Base-by-base conservation (phyloP, 176 grass and related monocot species). In the Coix lacrymajobi region DNA sequence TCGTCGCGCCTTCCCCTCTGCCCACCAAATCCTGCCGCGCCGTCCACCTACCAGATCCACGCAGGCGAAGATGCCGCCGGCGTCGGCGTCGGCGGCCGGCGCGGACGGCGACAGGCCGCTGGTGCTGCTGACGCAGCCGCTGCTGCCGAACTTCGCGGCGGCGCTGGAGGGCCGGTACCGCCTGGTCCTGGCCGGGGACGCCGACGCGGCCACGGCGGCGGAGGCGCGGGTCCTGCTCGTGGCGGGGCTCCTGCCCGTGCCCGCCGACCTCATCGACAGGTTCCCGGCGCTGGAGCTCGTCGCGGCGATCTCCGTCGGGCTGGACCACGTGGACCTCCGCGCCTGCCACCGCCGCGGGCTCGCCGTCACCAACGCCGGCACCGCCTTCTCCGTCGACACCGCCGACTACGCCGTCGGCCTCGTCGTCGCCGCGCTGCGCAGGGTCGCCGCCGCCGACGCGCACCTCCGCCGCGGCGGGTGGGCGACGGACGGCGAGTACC, bases 401-500 rank as follows among this genome's bases (percentile, higher is more conserved):
- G 90, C 91, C 0, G 91, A 93, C 63, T 91, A 85, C 60, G 88
- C 72, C 7, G 88, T 96, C 25, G 91, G 88, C 5, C 89, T 96
- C 20, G 46, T 89, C 26, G 22, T 96, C 12, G 81, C 84, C 58
- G 83, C 75, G 71, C 58, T 96, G 13, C 88, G 91, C 32, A 37
- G 82, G 62, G 9, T 97, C 16, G 72, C 75, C 1, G 71, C 62
- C 36, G 80, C 88, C 54, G 88, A 93, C 6, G 48, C 62, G 5
- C 80, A 91, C 52, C 32, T 92, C 30, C 72, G 86, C 48, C 9
- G n/a, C 14, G 52, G 52, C 8, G 19, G 5, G 20, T 56, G 52
- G 52, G 20, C 20, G 19, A 3, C 52, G 5, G 8, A 56, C 0
- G 52, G 52, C 52, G 8, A 56, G 8, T 22, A 3, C 20, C 52